Conservation (phyloP, 805 yeast genomes). For the Spathaspora gorwiae region DNA sequence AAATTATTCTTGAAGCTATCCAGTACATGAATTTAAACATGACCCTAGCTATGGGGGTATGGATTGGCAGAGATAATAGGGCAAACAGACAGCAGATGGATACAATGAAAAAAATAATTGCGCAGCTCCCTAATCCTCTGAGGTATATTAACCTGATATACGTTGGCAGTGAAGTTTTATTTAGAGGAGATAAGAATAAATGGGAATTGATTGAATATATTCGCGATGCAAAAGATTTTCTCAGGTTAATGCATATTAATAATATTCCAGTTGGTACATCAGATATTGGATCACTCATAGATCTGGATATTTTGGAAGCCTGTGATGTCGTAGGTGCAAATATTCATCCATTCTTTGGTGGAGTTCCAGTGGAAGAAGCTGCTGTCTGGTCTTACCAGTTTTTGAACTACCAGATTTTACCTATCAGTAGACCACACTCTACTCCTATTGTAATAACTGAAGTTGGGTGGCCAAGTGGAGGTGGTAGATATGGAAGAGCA, state of each 20-base stretch:
- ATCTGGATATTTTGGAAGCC: conserved; percentile 30
- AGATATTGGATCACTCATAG: conserved; percentile 50
- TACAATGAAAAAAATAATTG: conserved; percentile 39
- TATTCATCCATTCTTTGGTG: conserved; percentile 66
- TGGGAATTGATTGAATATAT: conserved; percentile 39
- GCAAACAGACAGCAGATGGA: conserved; percentile 44
- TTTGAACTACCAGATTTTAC: conserved; percentile 39
- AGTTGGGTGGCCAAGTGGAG: conserved; percentile 70
- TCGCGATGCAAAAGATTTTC: conserved; percentile 33
- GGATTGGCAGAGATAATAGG: conserved; percentile 48
- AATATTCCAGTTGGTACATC: conserved; percentile 58
- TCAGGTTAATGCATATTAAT: conserved; percentile 24
- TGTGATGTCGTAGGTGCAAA: conserved; percentile 62
- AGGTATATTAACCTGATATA: conserved; percentile 45
- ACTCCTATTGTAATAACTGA: conserved; percentile 49
- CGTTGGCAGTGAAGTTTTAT: conserved; percentile 62
- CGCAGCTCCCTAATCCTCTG: conserved; percentile 35
- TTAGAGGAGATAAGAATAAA: conserved; percentile 44
- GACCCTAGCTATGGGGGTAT: conserved; percentile 57
- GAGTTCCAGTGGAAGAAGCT: conserved; percentile 44
- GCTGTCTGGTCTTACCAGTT: conserved; percentile 51
- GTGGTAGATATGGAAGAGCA: conserved; percentile 47
- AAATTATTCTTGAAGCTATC: conserved; percentile 50
- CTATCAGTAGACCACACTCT: conserved; percentile 22
- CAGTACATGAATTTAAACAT: conserved; percentile 46